Base-by-base conservation (phyloP, 306 rosid species). In the Prunus fruticosa region DNA sequence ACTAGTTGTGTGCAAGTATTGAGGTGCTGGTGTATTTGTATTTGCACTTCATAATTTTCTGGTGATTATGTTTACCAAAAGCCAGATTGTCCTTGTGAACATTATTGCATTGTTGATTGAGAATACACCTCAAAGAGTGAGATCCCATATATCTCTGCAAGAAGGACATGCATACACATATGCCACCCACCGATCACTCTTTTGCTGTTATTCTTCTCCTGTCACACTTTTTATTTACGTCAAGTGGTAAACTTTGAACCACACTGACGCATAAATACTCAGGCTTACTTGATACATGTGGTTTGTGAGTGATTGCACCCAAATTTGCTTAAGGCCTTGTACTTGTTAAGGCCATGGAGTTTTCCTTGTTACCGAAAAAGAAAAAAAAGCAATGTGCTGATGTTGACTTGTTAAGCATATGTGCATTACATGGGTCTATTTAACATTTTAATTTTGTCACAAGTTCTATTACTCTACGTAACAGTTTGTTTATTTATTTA, bases 401-500 rank as follows among this genome's bases (percentile, higher is more conserved):
- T 20, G 61, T 56, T 51, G 56, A 19, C 16, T 51, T 51, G 43
- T 16, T 14, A 51, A 19, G 61, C 14, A 3, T 47, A 52, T 52
- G 20, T 18, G 20, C 57, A 16, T 16, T 3, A 14, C 22, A 16
- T 52, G 20, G 9, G 20, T 18, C 2, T 16, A 16, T 19, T 49
- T 49, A 50, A 15, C 23, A 16, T 50, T 15, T 3, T 69, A 50
- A 49, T 25, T 15, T 18, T 6, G 43, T 38, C 4, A 22, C 14
- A 13, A 54, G 34, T 71, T 71, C 28, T 57, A 47, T 56, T 32
- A 64, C 46, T 45, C 19, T 18, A 54, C 13, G 15, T 56, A 60
- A 73, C 25, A 16, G 16, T 27, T 70, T 13, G 49, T 74, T 64
- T 75, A 2, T 72, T 67, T 20, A 3, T 79, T 22, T 82, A 52